phyloP scores from a whole-genome alignment of 2,329 filamentous ascomycete species.

The Diaporthe sp. region DNA sequence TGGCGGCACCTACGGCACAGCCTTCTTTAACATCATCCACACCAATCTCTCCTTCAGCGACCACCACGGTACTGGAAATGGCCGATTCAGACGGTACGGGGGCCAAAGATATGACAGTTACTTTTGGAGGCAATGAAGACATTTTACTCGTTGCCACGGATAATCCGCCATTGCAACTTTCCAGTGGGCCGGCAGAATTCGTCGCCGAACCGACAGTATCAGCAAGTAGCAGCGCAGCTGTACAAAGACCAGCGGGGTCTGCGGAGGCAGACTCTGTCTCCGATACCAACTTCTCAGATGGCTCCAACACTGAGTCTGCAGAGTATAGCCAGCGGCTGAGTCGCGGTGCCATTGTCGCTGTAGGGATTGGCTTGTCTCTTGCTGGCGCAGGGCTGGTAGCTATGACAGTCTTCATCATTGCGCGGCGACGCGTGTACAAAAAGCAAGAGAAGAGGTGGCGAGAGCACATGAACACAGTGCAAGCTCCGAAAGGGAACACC shows the following conservation, averaged over 20 bases:
- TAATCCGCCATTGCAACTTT: neutral
- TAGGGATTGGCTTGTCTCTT: conserved; percentile 28
- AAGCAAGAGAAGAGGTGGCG: conserved; percentile 32
- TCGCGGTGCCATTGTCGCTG: conserved; percentile 18
- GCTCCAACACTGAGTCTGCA: neutral
- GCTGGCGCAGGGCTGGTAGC: conserved; percentile 29
- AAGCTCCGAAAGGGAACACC: neutral
- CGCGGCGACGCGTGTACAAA: conserved; percentile 33
- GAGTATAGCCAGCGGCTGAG: neutral
- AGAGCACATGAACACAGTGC: conserved; percentile 5
- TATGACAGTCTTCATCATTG: conserved; percentile 28
- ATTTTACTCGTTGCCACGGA: neutral
- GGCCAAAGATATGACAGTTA: neutral
- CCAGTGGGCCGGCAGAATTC: neutral
- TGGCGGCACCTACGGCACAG: neutral
- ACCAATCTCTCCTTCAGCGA: neutral
- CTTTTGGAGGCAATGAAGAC: neutral
- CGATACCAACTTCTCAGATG: neutral
- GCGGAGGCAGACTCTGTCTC: neutral
- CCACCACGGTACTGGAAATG: neutral
- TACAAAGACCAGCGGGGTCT: neutral
- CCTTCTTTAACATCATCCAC: neutral
- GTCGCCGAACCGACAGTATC: neutral
- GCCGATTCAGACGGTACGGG: neutral
- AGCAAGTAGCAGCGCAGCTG: neutral